Base-by-base conservation (phyloP, 192 early-diverging fungal species). In the Gorgonomyces haynaldii region DNA sequence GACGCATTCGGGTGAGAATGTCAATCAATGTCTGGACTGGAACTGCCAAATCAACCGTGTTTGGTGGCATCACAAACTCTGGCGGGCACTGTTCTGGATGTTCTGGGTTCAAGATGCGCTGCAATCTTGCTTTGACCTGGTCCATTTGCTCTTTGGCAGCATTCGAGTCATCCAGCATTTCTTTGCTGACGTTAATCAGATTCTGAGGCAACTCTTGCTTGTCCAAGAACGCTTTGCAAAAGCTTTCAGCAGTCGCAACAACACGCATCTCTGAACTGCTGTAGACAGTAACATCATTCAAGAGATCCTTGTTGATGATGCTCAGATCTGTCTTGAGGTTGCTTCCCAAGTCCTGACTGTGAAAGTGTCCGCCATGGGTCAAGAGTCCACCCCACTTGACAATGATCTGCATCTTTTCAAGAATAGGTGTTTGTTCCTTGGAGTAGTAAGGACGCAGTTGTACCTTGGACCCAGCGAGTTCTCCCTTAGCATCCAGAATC, bases 71-170 rank as follows among this genome's bases (percentile, higher is more conserved):
- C 43, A 55, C 29, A 31, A 62, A 56, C 36, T 26, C 49, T 40
- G 46, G 28, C 19, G 58, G 51, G 19, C 54, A 54, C 26, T 32
- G 39, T 2, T 45, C 39, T 10, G 57, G 53, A 12, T 42, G 15
- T 16, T 66, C 51, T 28, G 64, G 55, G 53, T 83, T 83, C 57
- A 84, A 67, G 26, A 82, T 72, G 12, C 32, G 62, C 61, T 82
- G 74, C 13, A 98, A 72, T 42, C 83, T 66, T 40, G 59, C 60
- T 60, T 95, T 95, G 40, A 91, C 88, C 10, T 42, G 50, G 41
- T 98, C 94, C 65, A 84, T 90, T 55, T 89, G 85, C 58, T 89
- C 88, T 57, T 98, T 98, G 29, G 90, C 94, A 1, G 81, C 87
- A 47, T 92, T 85, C 53, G 81, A 85, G 54, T 95, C 94, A 58